Evolutionary conservation across 306 rosid species (phyloP).

Genomic region (Cajanus cajan): DNA sequence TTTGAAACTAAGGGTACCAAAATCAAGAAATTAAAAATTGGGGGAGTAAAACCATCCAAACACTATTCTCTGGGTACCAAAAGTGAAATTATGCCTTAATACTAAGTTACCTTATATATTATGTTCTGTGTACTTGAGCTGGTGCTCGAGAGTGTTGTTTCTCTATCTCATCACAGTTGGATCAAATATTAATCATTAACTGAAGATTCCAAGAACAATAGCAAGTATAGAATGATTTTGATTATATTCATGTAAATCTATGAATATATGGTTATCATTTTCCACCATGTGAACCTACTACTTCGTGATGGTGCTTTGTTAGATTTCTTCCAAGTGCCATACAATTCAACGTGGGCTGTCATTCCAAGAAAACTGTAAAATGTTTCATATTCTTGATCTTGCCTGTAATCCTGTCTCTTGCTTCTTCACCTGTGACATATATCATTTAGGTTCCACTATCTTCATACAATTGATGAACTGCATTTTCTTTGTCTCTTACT

Average conservation of each 20-base stretch:
- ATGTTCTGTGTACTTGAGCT: background rate
- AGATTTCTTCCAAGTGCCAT: background rate
- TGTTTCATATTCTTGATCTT: background rate
- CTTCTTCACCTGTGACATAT: slow-evolving; percentile 12
- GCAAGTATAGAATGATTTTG: background rate
- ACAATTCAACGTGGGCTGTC: background rate
- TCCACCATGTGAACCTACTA: background rate
- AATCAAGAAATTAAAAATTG: background rate
- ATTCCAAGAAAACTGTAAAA: background rate
- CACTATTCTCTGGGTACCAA: background rate
- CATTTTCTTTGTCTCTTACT: background rate
- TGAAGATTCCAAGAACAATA: background rate
- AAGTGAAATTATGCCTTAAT: background rate
- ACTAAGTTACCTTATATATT: background rate
- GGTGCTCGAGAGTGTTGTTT: background rate
- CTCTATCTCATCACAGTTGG: background rate
- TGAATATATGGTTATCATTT: background rate
- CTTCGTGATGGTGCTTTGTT: background rate
- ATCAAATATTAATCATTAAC: background rate
- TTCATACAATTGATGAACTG: slow-evolving; percentile 6
- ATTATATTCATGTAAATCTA: background rate
- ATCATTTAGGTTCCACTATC: slow-evolving; percentile 1
- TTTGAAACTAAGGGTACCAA: background rate
- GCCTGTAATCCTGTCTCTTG: slow-evolving; percentile 11
- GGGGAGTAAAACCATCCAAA: background rate